Evolutionary conservation across 208 protist genomes (phyloP), one percentile per base, ranked within the genome.

Genomic region (Angomonas deanei): DNA sequence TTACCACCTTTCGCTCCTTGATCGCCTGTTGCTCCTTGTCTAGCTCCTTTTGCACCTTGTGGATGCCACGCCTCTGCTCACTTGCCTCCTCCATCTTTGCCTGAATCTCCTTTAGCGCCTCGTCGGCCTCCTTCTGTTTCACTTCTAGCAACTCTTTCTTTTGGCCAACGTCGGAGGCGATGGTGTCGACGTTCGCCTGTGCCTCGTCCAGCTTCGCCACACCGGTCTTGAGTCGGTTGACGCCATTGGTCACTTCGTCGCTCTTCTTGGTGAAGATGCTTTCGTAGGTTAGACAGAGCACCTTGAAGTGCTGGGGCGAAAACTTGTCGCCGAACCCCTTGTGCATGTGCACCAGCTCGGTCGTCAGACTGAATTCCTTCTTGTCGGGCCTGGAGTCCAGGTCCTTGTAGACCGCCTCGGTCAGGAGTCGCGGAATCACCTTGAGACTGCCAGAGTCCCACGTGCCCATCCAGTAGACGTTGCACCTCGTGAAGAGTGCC

Each of bases 141-240:
- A 86, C 78, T 61, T 83, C 78, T 33, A 99, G 75, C 64, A 90
- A 59, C 49, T 68, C 79, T 64, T 96, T 94, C 74, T 97, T 96
- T 38, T 92, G 70, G 6, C 68, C 67, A 23, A 98, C 97, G 50
- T 98, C 92, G 4, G 75, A 80, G 6, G 88, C 86, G 60, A 99
- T 93, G 54, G 88, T 82, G 70, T 98, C 97, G 10, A 99, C 97
- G 56, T 87, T 96, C 53, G 80, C 76, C 67, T 94, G 84, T 28
- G 97, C 97, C 79, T 99, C 97, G 53, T 93, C 82, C 0, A 99
- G 91, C 83, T 99, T 99, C 10, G 72, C 69, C 27, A 99, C 84
- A 62, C 98, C 98, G 36, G 77, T 91, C 56, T 75, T 53, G 27
- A 99, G 79, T 28, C 93, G 88, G 19, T 68, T 42, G 10, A 90